Conservation (phyloP, 176 grass and related monocot species). For the Dactylis glomerata region DNA sequence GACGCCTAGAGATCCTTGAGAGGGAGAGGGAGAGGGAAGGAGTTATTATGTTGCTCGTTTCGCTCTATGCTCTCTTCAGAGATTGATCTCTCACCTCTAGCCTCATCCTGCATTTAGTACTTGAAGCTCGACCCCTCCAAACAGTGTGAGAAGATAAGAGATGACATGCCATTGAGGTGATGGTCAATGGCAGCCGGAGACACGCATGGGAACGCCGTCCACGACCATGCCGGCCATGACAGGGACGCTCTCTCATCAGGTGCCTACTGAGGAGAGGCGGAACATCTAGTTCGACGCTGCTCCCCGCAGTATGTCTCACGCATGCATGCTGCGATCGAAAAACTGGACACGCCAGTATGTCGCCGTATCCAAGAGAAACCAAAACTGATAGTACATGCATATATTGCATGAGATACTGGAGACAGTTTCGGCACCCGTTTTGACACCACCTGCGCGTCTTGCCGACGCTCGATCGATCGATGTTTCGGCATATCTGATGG, state of each 20-base stretch:
- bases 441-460: not conserved
- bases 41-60: no score
- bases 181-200: no score
- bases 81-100: no score
- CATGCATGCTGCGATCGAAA: not conserved
- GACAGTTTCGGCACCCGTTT: not conserved
- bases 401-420: not conserved
- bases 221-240: no score
- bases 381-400: no score
- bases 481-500: not conserved
- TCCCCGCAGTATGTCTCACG: not conserved
- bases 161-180: not conserved
- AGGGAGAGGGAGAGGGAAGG: no score
- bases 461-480: not conserved
- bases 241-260: not conserved
- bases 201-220: not conserved
- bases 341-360: not conserved
- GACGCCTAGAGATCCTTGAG: no score
- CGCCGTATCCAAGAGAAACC: no score
- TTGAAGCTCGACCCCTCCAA: no score
- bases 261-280: not conserved
- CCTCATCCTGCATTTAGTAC: no score
- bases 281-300: not conserved
- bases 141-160: not conserved
- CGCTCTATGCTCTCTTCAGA: no score